Percentiles rank a stretch among this genome's conserved stretches.
These are phyloP conservation scores for Starmerella khaoyaiensis DNA, from an alignment of 805 yeast species.

Conservation along the genomic window DNA sequence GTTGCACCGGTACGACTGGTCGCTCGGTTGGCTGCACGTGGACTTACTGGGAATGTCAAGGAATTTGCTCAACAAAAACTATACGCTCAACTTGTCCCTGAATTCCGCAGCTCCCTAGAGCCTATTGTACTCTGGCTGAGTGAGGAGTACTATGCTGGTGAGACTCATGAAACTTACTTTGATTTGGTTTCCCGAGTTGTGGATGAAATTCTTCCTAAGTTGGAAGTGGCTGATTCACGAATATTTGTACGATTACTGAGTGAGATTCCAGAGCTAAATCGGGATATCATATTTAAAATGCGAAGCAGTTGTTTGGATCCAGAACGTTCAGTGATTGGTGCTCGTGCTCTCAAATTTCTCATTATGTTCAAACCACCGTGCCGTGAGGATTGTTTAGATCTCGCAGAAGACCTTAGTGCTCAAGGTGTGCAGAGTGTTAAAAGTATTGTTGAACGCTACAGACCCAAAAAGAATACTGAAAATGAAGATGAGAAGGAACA, in stretches of 20 bases:
- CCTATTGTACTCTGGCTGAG: slow-evolving; percentile 81
- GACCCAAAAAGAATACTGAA: slow-evolving; percentile 14
- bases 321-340: slow-evolving; percentile 63
- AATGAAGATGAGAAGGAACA: not conserved
- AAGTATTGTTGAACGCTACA: slow-evolving; percentile 23
- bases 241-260: slow-evolving; percentile 70
- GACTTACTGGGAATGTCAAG: slow-evolving; percentile 35
- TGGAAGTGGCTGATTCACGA: slow-evolving; percentile 71
- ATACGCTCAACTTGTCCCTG: slow-evolving; percentile 57
- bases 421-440: slow-evolving; percentile 20
- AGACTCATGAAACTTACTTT: slow-evolving; percentile 44
- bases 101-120: slow-evolving; percentile 60
- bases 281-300: slow-evolving; percentile 48
- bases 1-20: slow-evolving; percentile 15
- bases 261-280: slow-evolving; percentile 69
- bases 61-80: slow-evolving; percentile 54
- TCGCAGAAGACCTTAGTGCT: slow-evolving; percentile 25
- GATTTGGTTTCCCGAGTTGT: slow-evolving; percentile 59
- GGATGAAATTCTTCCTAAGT: slow-evolving; percentile 69
- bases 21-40: slow-evolving; percentile 40
- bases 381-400: slow-evolving; percentile 33
- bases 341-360: slow-evolving; percentile 62
- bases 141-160: slow-evolving; percentile 79
- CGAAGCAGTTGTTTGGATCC: slow-evolving; percentile 77
- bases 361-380: slow-evolving; percentile 88